phyloP scores from a whole-genome alignment of 345 rosid genomes.

The Streptanthus diversifolius region DNA sequence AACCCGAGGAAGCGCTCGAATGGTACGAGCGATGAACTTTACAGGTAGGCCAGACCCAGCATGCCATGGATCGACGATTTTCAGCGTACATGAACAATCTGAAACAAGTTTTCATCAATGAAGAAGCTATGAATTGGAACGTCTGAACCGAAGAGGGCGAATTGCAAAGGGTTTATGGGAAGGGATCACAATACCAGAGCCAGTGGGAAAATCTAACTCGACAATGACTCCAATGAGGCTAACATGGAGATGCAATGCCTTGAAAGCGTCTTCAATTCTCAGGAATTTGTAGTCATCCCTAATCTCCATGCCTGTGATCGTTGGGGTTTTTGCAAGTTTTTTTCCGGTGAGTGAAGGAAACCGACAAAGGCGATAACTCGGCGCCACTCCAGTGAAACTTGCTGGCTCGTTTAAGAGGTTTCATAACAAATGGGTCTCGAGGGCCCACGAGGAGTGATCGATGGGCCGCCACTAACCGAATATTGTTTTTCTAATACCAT shows the following conservation, averaged over 20 bases:
- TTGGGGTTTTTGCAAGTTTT: background rate
- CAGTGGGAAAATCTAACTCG: slow-evolving; percentile 8
- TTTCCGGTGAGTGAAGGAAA: background rate
- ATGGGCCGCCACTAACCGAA: background rate
- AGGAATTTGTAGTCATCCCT: slow-evolving; percentile 31
- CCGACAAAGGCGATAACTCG: background rate
- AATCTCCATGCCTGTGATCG: slow-evolving; percentile 23
- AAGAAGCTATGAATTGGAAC: background rate
- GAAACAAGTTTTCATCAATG: background rate
- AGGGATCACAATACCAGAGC: slow-evolving; percentile 1
- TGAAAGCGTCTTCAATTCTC: slow-evolving; percentile 24
- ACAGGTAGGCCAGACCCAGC: slow-evolving; percentile 15
- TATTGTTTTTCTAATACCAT: background rate
- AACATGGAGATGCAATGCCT: slow-evolving; percentile 22
- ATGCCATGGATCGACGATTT: slow-evolving; percentile 28
- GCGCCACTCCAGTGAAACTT: slow-evolving; percentile 5
- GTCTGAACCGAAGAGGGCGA: background rate
- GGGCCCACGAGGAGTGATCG: background rate
- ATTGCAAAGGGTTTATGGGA: background rate
- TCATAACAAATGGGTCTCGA: background rate
- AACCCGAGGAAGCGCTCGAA: slow-evolving; percentile 23
- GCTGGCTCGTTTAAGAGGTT: background rate
- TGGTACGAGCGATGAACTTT: slow-evolving; percentile 20
- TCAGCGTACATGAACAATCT: slow-evolving; percentile 19
- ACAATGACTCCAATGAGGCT: slow-evolving; percentile 34